A percentile compares a stretch with the other conserved stretches of the same genome.
Evolutionary conservation across 768 basidiomycete species (phyloP).

Genomic region (Lactarius tabidus): DNA sequence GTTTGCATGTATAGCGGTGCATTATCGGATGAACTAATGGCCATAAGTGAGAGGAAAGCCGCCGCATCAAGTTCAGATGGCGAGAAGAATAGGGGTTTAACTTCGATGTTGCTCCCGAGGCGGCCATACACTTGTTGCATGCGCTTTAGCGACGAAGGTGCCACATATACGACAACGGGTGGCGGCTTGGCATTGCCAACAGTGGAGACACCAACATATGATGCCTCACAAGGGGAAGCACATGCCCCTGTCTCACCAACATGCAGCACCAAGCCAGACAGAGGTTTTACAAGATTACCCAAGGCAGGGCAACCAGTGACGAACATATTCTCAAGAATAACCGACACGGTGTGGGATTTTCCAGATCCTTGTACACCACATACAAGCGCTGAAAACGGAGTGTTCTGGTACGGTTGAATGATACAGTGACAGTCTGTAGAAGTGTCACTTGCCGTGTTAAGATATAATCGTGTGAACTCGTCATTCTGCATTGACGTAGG

Average conservation of each 20-base stretch:
- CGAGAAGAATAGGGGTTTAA: constrained; percentile 52
- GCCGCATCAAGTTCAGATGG: constrained; percentile 63
- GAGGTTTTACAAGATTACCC: constrained; percentile 49
- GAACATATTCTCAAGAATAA: constrained; percentile 66
- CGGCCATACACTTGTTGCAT: constrained; percentile 51
- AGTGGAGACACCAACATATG: constrained; percentile 37
- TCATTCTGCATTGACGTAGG: not conserved
- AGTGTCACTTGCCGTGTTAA: constrained; percentile 53
- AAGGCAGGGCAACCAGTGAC: constrained; percentile 47
- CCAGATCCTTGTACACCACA: constrained; percentile 77
- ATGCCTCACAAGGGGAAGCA: constrained; percentile 61
- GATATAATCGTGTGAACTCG: constrained; percentile 45
- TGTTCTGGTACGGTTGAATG: constrained; percentile 43
- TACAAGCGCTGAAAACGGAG: constrained; percentile 70
- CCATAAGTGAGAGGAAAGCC: constrained; percentile 74
- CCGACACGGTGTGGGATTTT: constrained; percentile 68
- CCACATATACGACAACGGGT: constrained; percentile 50
- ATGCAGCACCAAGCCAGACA: constrained; percentile 64
- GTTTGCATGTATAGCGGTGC: constrained; percentile 70
- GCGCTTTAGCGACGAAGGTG: constrained; percentile 55
- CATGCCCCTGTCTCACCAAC: constrained; percentile 61
- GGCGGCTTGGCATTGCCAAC: constrained; percentile 32
- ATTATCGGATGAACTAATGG: constrained; percentile 54
- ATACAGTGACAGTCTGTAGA: not conserved
- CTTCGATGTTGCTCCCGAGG: constrained; percentile 42